Percentiles rank a stretch among this genome's conserved stretches.
Conservation (phyloP, 2,329 filamentous ascomycete genomes). For the Pyricularia sp. region DNA sequence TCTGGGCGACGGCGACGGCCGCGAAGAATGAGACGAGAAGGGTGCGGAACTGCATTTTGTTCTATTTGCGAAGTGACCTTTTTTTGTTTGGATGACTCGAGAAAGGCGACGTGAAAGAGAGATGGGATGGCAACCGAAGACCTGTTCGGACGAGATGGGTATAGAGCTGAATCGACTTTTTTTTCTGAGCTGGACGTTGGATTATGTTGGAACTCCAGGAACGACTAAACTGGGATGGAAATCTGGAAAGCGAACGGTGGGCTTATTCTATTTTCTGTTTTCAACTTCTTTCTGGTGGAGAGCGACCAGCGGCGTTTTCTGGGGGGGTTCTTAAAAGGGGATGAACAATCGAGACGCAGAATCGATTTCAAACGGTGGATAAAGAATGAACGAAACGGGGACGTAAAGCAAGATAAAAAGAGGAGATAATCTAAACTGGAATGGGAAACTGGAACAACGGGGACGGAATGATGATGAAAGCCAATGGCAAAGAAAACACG, state of each 20-base stretch:
- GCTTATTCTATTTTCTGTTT: background rate
- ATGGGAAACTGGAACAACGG: background rate
- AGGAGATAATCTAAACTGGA: background rate
- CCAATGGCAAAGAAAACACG: background rate
- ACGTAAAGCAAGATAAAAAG: background rate
- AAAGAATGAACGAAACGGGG: background rate
- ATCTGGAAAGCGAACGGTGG: background rate
- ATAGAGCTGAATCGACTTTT: background rate
- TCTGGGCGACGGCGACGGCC: constrained; percentile 1
- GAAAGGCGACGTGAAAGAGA: background rate
- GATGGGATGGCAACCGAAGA: background rate
- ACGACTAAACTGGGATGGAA: background rate
- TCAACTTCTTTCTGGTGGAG: background rate
- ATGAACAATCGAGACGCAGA: background rate
- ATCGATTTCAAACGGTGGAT: background rate
- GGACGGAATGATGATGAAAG: background rate
- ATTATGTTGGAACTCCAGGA: background rate
- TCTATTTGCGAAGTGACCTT: background rate
- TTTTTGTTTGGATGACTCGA: background rate
- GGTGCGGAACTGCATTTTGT: background rate
- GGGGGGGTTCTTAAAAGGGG: no score
- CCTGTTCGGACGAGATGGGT: background rate
- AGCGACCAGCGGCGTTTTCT: background rate
- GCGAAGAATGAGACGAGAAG: background rate
- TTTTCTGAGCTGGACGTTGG: background rate